phyloP scores from a whole-genome alignment of 345 rosid species.

The Turnera subulata region DNA sequence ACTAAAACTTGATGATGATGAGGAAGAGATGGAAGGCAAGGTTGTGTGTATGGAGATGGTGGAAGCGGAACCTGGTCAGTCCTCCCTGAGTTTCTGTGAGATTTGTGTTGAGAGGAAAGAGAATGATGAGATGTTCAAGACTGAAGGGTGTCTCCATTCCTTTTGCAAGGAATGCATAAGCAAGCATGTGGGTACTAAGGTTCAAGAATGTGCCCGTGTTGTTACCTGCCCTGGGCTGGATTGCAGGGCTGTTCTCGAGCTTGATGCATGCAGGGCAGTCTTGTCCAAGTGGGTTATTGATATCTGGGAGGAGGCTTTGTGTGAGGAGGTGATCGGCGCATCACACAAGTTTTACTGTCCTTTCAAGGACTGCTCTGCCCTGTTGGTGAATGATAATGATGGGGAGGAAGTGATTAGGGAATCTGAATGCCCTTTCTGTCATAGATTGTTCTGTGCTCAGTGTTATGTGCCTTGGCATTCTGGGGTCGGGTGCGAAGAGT shows the following conservation, averaged over 20 bases:
- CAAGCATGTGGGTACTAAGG: slow-evolving; percentile 39
- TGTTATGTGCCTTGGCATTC: slow-evolving; percentile 19
- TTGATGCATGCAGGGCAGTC: slow-evolving; percentile 36
- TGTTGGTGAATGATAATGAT: slow-evolving; percentile 34
- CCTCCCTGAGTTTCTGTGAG: slow-evolving; percentile 38
- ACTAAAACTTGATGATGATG: too few species aligned
- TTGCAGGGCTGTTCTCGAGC: slow-evolving; percentile 40
- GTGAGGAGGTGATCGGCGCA: slow-evolving; percentile 36
- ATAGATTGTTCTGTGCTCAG: slow-evolving; percentile 23
- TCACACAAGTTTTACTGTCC: slow-evolving; percentile 59
- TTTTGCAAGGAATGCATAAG: slow-evolving; percentile 51
- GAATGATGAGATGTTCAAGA: slow-evolving; percentile 32
- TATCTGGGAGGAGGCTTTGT: slow-evolving; percentile 49
- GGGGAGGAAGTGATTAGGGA: slow-evolving; percentile 32
- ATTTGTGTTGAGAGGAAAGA: slow-evolving; percentile 56
- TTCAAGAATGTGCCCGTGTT: slow-evolving; percentile 10
- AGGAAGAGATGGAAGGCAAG: background rate
- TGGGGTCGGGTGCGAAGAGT: slow-evolving; percentile 14
- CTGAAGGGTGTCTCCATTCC: slow-evolving; percentile 38
- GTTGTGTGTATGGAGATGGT: background rate
- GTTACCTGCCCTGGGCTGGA: slow-evolving; percentile 55
- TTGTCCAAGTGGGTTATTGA: slow-evolving; percentile 42
- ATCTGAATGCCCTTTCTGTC: slow-evolving; percentile 27
- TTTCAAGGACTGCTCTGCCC: slow-evolving; percentile 58
- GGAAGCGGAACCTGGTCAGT: slow-evolving; percentile 13